These are phyloP conservation scores for Rossbeevera mucosa DNA, from an alignment of 768 basidiomycete genomes.

Conservation along the genomic window DNA sequence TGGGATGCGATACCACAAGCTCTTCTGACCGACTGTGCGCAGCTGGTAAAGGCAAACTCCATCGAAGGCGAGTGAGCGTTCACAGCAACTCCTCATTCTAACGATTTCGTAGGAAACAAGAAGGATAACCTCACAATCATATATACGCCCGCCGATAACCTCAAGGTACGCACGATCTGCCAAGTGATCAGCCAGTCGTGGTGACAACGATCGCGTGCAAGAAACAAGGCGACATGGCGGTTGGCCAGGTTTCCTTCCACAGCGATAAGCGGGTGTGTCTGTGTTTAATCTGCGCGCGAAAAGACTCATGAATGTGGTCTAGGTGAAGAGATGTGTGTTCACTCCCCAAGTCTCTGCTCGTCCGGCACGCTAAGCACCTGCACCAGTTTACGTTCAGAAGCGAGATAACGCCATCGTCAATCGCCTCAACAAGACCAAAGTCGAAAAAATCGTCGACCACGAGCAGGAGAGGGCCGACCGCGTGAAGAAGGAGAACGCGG, in stretches of 20 bases:
- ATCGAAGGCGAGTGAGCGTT: slow-evolving; percentile 64
- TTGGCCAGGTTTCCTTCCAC: slow-evolving; percentile 94
- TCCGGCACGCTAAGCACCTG: neutral
- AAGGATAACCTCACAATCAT: slow-evolving; percentile 91
- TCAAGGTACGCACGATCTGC: slow-evolving; percentile 58
- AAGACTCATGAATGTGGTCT: neutral
- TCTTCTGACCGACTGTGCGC: slow-evolving; percentile 81
- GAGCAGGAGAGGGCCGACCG: slow-evolving; percentile 84
- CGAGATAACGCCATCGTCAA: slow-evolving; percentile 90
- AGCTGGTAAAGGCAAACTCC: slow-evolving; percentile 96
- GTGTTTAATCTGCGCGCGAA: neutral
- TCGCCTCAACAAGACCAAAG: slow-evolving; percentile 89
- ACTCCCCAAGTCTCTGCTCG: neutral
- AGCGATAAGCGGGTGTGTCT: slow-evolving; percentile 71
- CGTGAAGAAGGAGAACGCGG: slow-evolving; percentile 68
- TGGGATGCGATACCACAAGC: slow-evolving; percentile 87
- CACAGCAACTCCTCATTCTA: neutral
- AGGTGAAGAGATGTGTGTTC: slow-evolving; percentile 75
- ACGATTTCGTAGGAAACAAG: slow-evolving; percentile 71
- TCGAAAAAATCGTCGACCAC: slow-evolving; percentile 81
- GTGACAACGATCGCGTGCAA: slow-evolving; percentile 27
- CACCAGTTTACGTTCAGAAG: slow-evolving; percentile 65
- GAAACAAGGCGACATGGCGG: slow-evolving; percentile 98
- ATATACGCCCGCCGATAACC: slow-evolving; percentile 87
- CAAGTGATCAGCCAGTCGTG: neutral